Base-by-base conservation (phyloP, 371 early-diverging fungal genomes). In the Smittium culicis region DNA sequence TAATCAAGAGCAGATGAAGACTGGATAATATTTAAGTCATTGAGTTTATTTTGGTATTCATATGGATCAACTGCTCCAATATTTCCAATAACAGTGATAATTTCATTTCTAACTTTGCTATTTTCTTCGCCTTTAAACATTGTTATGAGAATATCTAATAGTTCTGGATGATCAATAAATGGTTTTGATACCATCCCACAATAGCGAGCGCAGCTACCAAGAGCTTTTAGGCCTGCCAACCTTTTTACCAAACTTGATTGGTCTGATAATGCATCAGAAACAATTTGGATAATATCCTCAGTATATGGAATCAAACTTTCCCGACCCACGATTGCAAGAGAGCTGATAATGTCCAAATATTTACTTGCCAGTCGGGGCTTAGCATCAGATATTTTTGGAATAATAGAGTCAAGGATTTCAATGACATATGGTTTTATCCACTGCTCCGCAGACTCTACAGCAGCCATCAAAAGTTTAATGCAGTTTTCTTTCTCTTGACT, bases 11-110 rank as follows among this genome's bases (percentile, higher is more conserved):
- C 5, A 45, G 45, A 45, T 11, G 5, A 16, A 16, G 57, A 27
- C 3, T 57, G 14, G 27, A n/a, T 54, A 2, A 24, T 24, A 16
- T 64, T 64, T 3, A 45, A 14, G 8, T 64, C 65, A 34, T 45
- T 29, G 25, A 64, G 54, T 17, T 28, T 57, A 73, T 89, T 85
- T 82, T 89, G 92, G 77, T 92, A 90, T 64, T 84, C 80, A 73
- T 94, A 93, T 25, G 98, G 96, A 82, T 96, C 96, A 27, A 98
- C 75, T 0, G 98, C 98, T 58, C 98, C 98, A 16, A 98, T 76
- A 31, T 92, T 91, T 68, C 98, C 98, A 72, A 98, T 84, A 25
- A 91, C 75, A 68, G 90, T 92, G 54, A 94, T 87, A 0, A 91
- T 88, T 71, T 94, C 93, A 25, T 86, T 79, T 33, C 95, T 81